phyloP scores from a whole-genome alignment of 2,329 filamentous ascomycete genomes.

The Cercospora zeina region DNA sequence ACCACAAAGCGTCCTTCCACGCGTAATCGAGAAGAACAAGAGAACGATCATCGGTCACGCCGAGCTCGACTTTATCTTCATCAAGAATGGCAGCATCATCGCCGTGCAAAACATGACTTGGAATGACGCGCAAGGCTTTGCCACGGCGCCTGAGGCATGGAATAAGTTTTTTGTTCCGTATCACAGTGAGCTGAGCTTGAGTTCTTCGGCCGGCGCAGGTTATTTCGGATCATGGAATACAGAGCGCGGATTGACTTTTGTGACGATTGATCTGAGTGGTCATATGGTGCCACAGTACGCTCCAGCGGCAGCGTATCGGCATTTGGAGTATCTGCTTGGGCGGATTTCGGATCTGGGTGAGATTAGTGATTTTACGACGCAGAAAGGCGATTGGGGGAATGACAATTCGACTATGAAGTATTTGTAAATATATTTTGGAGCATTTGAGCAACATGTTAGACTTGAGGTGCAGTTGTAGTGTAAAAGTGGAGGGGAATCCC shows the following conservation, averaged over 20 bases:
- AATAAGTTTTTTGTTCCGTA: constrained; percentile 70
- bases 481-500: not conserved
- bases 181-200: constrained; percentile 51
- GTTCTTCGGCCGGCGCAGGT: constrained; percentile 61
- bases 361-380: constrained; percentile 41
- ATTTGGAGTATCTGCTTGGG: constrained; percentile 74
- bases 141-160: constrained; percentile 52
- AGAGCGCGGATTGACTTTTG: constrained; percentile 74
- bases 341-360: constrained; percentile 59
- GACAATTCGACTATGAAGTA: constrained; percentile 27
- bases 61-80: constrained; percentile 66
- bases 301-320: constrained; percentile 62
- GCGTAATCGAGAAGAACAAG: constrained; percentile 70
- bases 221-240: constrained; percentile 69
- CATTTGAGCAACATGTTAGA: too few species aligned
- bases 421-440: constrained; percentile 13
- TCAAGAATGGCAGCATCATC: constrained; percentile 68
- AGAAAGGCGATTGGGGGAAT: constrained; percentile 38
- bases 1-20: constrained; percentile 61
- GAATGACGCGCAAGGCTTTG: constrained; percentile 70
- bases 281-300: constrained; percentile 70
- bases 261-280: constrained; percentile 56
- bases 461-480: not conserved
- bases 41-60: constrained; percentile 75
- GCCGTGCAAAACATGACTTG: constrained; percentile 81